These are phyloP conservation scores for Acacia pycnantha DNA, from an alignment of 331 rosid species.

Conservation along the genomic window DNA sequence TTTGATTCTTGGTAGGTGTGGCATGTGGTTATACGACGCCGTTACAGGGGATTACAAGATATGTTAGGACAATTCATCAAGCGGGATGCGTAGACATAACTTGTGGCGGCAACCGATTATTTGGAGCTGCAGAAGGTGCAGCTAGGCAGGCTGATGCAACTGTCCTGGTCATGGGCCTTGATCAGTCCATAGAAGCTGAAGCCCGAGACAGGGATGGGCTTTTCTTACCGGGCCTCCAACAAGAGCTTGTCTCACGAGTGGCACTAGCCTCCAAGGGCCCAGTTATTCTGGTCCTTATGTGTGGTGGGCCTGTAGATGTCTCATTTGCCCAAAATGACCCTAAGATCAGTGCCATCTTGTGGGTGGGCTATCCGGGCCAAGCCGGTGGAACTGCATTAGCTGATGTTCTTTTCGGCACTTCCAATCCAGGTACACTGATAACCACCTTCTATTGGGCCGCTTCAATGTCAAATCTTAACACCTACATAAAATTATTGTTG, in stretches of 20 bases:
- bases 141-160: constrained; percentile 68
- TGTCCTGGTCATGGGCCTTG: constrained; percentile 77
- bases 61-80: constrained; percentile 58
- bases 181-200: constrained; percentile 89
- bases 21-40: constrained; percentile 87
- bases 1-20: constrained; percentile 38
- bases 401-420: constrained; percentile 74
- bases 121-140: constrained; percentile 55
- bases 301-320: constrained; percentile 87
- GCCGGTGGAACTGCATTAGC: constrained; percentile 96
- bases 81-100: constrained; percentile 56
- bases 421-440: constrained; percentile 63
- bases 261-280: constrained; percentile 72
- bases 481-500: background rate
- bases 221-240: constrained; percentile 72
- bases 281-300: constrained; percentile 69
- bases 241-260: constrained; percentile 64
- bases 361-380: constrained; percentile 99
- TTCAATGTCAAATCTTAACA: background rate
- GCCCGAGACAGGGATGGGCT: constrained; percentile 51
- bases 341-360: constrained; percentile 62
- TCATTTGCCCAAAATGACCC: constrained; percentile 68
- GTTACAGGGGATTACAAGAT: constrained; percentile 75
- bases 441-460: background rate
- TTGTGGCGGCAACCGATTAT: constrained; percentile 44